phyloP scores from a whole-genome alignment of 139 green algal genomes.

The Ettlia oleoabundans region DNA sequence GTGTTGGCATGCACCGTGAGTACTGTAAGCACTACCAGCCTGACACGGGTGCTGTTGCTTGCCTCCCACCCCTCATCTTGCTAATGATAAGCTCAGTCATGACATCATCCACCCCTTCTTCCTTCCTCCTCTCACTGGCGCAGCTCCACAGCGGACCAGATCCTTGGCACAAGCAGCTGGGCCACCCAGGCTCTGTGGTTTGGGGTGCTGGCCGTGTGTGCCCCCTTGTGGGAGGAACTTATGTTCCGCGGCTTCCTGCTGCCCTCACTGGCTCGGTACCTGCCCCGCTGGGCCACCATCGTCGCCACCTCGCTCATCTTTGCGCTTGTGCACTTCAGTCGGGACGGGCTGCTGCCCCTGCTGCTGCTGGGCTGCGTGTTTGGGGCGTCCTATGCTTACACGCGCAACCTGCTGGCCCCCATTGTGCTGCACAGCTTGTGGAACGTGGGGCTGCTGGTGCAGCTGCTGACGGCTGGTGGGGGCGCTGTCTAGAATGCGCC shows the following conservation, averaged over 20 bases:
- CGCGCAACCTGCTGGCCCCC: constrained; percentile 74
- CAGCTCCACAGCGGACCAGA: constrained; percentile 53
- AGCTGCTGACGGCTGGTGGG: constrained; percentile 8
- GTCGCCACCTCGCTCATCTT: constrained; percentile 73
- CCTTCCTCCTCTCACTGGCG: neutral
- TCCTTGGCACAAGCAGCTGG: constrained; percentile 54
- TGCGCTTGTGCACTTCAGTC: constrained; percentile 85
- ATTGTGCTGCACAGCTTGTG: constrained; percentile 48
- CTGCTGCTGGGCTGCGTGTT: constrained; percentile 90
- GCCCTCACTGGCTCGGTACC: constrained; percentile 77
- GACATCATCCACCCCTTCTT: too few relatives aligned
- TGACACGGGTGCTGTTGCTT: too few relatives aligned
- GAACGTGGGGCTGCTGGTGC: constrained; percentile 44
- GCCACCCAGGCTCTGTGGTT: constrained; percentile 77
- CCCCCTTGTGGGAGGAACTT: constrained; percentile 94
- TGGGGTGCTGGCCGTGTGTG: constrained; percentile 76
- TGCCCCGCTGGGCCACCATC: constrained; percentile 64
- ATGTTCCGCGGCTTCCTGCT: constrained; percentile 97
- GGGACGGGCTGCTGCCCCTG: constrained; percentile 86
- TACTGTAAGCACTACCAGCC: too few relatives aligned
- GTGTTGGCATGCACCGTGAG: too few relatives aligned
- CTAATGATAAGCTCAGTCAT: too few relatives aligned
- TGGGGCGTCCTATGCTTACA: constrained; percentile 74
- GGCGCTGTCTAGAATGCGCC: neutral
- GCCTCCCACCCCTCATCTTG: neutral